Conservation (phyloP, 2,329 filamentous ascomycete species). For the Arthroderma sp. region DNA sequence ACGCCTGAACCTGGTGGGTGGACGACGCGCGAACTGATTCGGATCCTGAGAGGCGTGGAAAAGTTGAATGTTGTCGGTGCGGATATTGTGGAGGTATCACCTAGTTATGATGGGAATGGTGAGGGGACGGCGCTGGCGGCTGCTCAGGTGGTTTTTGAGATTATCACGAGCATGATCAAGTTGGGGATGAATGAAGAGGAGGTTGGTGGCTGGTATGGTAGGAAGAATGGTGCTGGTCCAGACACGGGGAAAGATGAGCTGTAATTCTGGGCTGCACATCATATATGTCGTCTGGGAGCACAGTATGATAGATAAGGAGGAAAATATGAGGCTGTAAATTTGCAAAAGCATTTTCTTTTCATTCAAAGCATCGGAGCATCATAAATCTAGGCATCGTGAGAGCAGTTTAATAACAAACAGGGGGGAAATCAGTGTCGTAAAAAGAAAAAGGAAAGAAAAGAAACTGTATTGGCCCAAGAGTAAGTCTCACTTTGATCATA, state of each 20-base stretch:
- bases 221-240: conserved; percentile 10
- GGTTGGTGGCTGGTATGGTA: conserved; percentile 29
- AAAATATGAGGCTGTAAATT: neutral
- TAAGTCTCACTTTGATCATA: neutral
- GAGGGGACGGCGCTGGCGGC: conserved; percentile 74
- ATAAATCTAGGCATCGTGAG: conserved; percentile 3
- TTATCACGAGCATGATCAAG: conserved; percentile 53
- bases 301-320: neutral
- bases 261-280: conserved; percentile 4
- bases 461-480: conserved; percentile 3
- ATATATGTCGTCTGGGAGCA: neutral
- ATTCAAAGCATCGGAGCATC: conserved; percentile 1
- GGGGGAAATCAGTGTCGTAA: neutral
- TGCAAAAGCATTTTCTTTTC: conserved; percentile 1
- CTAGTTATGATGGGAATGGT: conserved; percentile 66
- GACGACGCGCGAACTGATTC: conserved; percentile 77
- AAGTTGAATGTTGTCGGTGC: conserved; percentile 71
- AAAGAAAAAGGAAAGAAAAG: conserved; percentile 1
- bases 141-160: conserved; percentile 72
- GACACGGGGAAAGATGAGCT: conserved; percentile 15
- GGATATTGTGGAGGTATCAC: conserved; percentile 79
- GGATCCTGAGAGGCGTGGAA: conserved; percentile 70
- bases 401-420: neutral
- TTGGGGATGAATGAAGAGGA: conserved; percentile 24
- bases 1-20: conserved; percentile 85